A percentile compares a stretch with the other conserved stretches of the same genome.
These are phyloP conservation scores for Dothiorella sarmentorum DNA, from an alignment of 2,329 filamentous ascomycete genomes.

Conservation along the genomic window DNA sequence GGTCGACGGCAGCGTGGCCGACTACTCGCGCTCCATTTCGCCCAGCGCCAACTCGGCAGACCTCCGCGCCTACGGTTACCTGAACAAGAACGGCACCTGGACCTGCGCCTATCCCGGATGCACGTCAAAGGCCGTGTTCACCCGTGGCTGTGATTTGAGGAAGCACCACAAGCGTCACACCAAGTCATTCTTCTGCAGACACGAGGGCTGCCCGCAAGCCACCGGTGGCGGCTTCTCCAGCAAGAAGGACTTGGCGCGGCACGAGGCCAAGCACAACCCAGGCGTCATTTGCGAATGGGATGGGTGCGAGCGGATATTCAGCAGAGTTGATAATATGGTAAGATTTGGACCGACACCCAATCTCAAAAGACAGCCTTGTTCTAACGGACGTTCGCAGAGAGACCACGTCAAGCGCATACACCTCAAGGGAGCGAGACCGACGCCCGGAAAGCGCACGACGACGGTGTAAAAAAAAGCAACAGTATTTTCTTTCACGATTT, in stretches of 20 bases:
- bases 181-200: constrained; percentile 59
- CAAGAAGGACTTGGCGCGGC: constrained; percentile 59
- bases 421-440: constrained; percentile 27
- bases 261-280: constrained; percentile 62
- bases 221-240: constrained; percentile 58
- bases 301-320: constrained; percentile 57
- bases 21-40: constrained; percentile 36
- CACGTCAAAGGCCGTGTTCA: constrained; percentile 57
- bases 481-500: not conserved
- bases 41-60: constrained; percentile 35
- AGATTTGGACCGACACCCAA: constrained; percentile 21
- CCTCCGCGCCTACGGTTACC: constrained; percentile 41
- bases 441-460: constrained; percentile 16
- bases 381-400: constrained; percentile 26
- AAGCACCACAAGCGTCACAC: constrained; percentile 63
- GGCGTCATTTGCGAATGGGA: constrained; percentile 58
- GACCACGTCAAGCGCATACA: constrained; percentile 42
- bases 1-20: constrained; percentile 15
- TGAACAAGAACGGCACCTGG: constrained; percentile 51
- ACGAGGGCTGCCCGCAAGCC: constrained; percentile 56
- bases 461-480: not conserved
- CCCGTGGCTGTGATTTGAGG: constrained; percentile 58
- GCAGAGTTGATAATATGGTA: constrained; percentile 61
- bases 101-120: constrained; percentile 58
- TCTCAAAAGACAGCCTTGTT: not conserved